Evolutionary conservation across 2,329 filamentous ascomycete species (phyloP).

Genomic region (Curvularia sp.): DNA sequence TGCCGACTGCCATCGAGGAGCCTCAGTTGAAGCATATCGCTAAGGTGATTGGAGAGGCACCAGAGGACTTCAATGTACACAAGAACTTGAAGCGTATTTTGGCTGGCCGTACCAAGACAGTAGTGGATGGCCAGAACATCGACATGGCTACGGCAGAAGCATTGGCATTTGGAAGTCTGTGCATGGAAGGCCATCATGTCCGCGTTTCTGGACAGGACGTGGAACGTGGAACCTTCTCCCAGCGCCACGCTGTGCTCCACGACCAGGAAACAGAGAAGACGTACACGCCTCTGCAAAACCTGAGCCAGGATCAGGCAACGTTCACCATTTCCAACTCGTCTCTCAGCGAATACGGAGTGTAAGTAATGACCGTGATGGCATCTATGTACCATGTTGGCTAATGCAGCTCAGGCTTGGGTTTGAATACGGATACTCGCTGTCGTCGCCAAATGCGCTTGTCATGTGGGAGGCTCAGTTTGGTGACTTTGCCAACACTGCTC

Average conservation of each 20-base stretch:
- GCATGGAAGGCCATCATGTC: slow-evolving; percentile 93
- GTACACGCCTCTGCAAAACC: slow-evolving; percentile 88
- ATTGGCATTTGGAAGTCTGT: slow-evolving; percentile 89
- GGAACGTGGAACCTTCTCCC: slow-evolving; percentile 98
- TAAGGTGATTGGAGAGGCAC: slow-evolving; percentile 76
- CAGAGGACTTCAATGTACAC: slow-evolving; percentile 88
- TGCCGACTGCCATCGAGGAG: slow-evolving; percentile 79
- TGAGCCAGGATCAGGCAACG: slow-evolving; percentile 89
- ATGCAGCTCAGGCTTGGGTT: slow-evolving; percentile 76
- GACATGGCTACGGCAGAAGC: slow-evolving; percentile 98
- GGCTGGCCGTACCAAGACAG: slow-evolving; percentile 85
- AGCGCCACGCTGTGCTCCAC: slow-evolving; percentile 95
- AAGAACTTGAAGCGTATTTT: slow-evolving; percentile 98
- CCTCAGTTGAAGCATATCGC: slow-evolving; percentile 82
- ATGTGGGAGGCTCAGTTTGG: slow-evolving; percentile 99
- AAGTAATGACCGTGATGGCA: slow-evolving; percentile 44
- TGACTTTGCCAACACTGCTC: slow-evolving; percentile 99
- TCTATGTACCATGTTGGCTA: slow-evolving; percentile 24
- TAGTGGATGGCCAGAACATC: slow-evolving; percentile 90
- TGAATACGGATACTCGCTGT: slow-evolving; percentile 97
- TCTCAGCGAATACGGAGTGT: slow-evolving; percentile 72
- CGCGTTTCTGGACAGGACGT: slow-evolving; percentile 98
- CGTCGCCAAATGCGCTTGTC: slow-evolving; percentile 93
- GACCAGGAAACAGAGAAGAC: slow-evolving; percentile 95
- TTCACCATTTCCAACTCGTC: slow-evolving; percentile 99